A percentile compares a stretch with the other conserved stretches of the same genome.
These are phyloP conservation scores for Ophiocytium majus DNA, from an alignment of 352 stramenopile genomes.

Conservation along the genomic window DNA sequence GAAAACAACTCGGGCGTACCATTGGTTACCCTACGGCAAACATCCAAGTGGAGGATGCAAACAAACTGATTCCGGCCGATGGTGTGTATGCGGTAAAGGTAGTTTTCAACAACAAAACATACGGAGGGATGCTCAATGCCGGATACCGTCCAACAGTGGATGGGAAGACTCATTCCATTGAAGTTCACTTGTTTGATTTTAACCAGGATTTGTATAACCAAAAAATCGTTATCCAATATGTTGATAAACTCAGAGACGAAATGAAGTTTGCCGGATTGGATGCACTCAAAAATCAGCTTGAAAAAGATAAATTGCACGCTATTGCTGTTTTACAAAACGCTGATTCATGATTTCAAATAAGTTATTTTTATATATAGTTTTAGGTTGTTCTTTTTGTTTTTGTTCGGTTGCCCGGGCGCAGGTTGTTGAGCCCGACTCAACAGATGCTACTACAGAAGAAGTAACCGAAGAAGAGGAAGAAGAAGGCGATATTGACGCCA, in stretches of 20 bases:
- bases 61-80: not conserved
- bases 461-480: no score
- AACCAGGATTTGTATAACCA: not conserved
- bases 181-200: conserved; percentile 15
- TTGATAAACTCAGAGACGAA: not conserved
- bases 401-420: no score
- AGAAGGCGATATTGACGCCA: no score
- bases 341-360: no score
- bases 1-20: not conserved
- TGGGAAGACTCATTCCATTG: not conserved
- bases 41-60: not conserved
- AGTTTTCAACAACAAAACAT: not conserved
- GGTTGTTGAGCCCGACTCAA: no score
- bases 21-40: not conserved
- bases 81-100: conserved; percentile 5
- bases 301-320: no score
- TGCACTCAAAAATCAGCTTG: no score
- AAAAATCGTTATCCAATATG: not conserved
- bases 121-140: not conserved
- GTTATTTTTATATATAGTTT: no score
- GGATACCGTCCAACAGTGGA: not conserved
- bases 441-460: no score
- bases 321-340: no score
- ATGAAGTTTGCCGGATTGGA: not conserved
- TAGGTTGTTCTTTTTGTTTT: no score